Evolutionary conservation across 2,329 filamentous ascomycete species (phyloP), one percentile per base, ranked within the genome.

Genomic region (Lecanoromycetidae sp.): DNA sequence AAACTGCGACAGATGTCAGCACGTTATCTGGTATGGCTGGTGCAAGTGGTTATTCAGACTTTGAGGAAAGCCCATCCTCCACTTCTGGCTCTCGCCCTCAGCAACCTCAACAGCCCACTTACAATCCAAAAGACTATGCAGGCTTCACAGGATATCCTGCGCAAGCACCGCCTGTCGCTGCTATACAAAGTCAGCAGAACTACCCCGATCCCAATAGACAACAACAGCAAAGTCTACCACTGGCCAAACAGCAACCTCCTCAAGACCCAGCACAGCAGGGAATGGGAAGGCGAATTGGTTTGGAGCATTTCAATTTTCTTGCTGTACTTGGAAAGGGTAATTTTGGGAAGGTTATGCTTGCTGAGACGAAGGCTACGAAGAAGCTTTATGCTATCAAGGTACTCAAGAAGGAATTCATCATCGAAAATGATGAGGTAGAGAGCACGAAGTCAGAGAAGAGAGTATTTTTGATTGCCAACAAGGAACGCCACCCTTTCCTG

Each of bases 321-420:
- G 90, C 93, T 54, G 91, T 98, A 45, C 77, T 98, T 55, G 91
- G 91, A 61, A 98, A 98, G 68, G 91, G 91, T 70, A 98, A 98
- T 68, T 98, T 98, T 62, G 91, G 91, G 65, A 98, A 98, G 68
- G 91, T 98, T 68, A 98, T 98, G 91, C 72, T 98, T 64, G 91
- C 91, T 2, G 93, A 98, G 68, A 94, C 91, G 1, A 98, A 98
- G 72, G 80, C 80, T 46, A 80, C 84, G 8, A 86, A 88, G 65
- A 84, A 90, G 64, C 73, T 98, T 6, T 98, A 96, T 63, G 91
- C 91, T 48, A 98, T 98, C 66, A 98, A 98, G 68, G 91, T 98
- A 30, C 71, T 98, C 57, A 98, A 98, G 76, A 98, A 98, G 70
- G 91, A 98, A 65, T 98, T 98, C 64, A 98, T 98, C 61, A 98